Evolutionary conservation across 306 rosid genomes (phyloP).

Genomic region (Erythrophleum fordii): DNA sequence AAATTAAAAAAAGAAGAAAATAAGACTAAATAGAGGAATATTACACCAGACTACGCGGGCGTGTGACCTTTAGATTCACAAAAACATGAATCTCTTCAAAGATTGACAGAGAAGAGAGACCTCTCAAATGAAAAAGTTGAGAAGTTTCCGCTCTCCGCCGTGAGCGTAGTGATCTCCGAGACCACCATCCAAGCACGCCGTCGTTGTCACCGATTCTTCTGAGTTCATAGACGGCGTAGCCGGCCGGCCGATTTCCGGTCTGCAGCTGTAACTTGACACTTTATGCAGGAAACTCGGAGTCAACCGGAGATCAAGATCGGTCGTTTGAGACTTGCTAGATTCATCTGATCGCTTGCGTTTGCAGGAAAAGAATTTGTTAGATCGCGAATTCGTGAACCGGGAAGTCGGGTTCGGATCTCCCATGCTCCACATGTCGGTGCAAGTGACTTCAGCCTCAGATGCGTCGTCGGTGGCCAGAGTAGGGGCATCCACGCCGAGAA

Average conservation of each 20-base stretch:
- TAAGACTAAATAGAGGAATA: constrained; percentile 3
- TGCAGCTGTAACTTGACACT: constrained; percentile 30
- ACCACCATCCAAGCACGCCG: constrained; percentile 65
- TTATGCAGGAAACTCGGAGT: constrained; percentile 57
- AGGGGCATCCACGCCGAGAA: constrained; percentile 45
- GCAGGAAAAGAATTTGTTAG: constrained; percentile 38
- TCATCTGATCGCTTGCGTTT: constrained; percentile 66
- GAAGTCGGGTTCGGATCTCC: constrained; percentile 53
- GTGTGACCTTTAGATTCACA: constrained; percentile 52
- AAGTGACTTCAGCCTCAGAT: constrained; percentile 70
- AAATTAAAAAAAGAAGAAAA: not conserved
- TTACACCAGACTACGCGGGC: constrained; percentile 28
- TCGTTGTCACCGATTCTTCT: constrained; percentile 81
- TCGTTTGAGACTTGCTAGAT: constrained; percentile 33
- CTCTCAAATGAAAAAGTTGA: constrained; percentile 71
- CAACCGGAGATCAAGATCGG: constrained; percentile 81
- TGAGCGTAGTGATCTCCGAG: constrained; percentile 42
- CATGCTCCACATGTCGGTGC: constrained; percentile 55
- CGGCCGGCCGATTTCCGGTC: constrained; percentile 60
- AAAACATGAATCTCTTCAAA: constrained; percentile 33
- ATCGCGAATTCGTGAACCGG: constrained; percentile 50
- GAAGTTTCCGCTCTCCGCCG: constrained; percentile 62
- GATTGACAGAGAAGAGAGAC: not conserved
- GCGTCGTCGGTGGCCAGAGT: constrained; percentile 54
- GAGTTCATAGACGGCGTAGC: constrained; percentile 90